Percentiles rank a stretch among this genome's conserved stretches.
Evolutionary conservation across 164 flowering plant genomes (phyloP).

Genomic region (Liriodendron chinense): DNA sequence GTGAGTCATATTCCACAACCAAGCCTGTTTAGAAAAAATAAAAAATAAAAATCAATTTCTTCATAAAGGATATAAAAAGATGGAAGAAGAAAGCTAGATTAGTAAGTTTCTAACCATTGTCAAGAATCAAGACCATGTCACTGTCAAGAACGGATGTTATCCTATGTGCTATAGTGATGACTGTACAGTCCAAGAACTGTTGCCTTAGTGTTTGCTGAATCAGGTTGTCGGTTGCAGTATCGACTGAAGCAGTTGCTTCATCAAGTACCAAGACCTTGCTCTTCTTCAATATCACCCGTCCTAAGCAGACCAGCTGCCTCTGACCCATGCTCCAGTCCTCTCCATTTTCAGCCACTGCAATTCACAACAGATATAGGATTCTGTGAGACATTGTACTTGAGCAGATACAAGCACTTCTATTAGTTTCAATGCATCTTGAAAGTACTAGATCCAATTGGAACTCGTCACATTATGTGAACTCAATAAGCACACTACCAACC

Average conservation of each 20-base stretch:
- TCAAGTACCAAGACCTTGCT: slow-evolving; percentile 79
- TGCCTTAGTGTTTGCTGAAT: slow-evolving; percentile 67
- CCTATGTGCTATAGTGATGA: slow-evolving; percentile 74
- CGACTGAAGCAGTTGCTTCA: slow-evolving; percentile 93
- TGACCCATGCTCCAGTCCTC: slow-evolving; percentile 96
- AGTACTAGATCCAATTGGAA: neutral
- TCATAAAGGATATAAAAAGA: neutral
- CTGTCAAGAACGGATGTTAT: slow-evolving; percentile 75
- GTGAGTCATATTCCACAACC: slow-evolving; percentile 59
- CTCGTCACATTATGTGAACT: neutral
- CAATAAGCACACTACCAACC: neutral
- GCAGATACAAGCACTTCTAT: neutral
- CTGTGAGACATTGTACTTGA: neutral
- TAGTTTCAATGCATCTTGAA: neutral
- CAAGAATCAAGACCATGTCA: slow-evolving; percentile 68
- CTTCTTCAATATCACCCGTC: slow-evolving; percentile 74
- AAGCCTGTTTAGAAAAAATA: slow-evolving; percentile 38
- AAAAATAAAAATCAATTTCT: neutral
- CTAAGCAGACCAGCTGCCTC: slow-evolving; percentile 81
- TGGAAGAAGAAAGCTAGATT: neutral
- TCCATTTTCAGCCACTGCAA: slow-evolving; percentile 77
- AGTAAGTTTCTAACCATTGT: slow-evolving; percentile 41
- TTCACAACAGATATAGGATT: neutral
- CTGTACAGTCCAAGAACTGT: slow-evolving; percentile 59
- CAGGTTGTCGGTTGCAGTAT: slow-evolving; percentile 79